Conservation (phyloP, 345 rosid species). For the Eucalyptus pumila region DNA sequence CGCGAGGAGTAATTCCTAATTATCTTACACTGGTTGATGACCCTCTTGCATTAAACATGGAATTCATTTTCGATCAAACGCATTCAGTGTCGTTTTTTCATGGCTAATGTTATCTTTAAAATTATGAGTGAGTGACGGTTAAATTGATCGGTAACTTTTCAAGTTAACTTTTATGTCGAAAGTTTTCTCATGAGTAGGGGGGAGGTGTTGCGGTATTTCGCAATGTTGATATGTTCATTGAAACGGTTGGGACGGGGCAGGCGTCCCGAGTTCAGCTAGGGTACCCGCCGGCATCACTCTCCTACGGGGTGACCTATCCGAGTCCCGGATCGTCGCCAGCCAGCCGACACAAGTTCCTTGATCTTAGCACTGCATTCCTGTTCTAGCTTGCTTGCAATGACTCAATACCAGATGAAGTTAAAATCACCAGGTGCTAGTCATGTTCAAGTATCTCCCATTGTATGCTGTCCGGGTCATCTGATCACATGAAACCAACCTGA, state of each 20-base stretch:
- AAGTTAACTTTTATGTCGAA: accelerated
- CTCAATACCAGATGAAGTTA: not conserved
- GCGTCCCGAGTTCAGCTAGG: not conserved
- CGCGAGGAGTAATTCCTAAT: not conserved
- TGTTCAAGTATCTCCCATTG: not conserved
- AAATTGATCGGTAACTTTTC: not conserved
- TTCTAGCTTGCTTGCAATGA: not conserved
- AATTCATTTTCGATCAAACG: not conserved
- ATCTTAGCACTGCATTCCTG: not conserved
- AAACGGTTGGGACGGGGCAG: not conserved
- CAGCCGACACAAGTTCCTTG: not conserved
- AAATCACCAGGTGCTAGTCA: not conserved
- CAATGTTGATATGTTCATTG: not conserved
- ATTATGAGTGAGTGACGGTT: not conserved
- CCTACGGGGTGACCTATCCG: not conserved
- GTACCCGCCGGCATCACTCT: not conserved
- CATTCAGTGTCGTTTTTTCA: accelerated
- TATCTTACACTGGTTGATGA: not conserved
- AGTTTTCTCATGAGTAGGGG: not conserved
- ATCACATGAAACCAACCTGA: not conserved
- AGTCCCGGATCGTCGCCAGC: not conserved
- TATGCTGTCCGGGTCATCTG: not conserved
- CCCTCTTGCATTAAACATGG: not conserved
- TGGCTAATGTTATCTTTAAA: not conserved
- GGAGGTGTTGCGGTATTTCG: not conserved